These are phyloP conservation scores for Oryza glumipatula DNA, from an alignment of 176 grass and related monocot genomes.

Conservation along the genomic window DNA sequence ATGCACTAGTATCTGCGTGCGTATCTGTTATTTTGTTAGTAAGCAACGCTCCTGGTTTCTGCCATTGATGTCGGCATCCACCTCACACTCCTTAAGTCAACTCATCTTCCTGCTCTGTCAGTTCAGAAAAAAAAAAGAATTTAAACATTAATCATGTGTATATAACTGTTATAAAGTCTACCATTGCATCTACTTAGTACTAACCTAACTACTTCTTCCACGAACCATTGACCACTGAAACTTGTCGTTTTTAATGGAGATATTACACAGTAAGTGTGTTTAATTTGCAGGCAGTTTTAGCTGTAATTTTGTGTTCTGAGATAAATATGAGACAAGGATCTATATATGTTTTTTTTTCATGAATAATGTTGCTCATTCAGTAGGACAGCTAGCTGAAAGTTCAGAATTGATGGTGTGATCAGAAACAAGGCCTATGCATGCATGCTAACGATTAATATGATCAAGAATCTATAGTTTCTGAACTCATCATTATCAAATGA, in stretches of 20 bases:
- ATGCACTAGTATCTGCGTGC: neutral
- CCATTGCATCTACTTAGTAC: neutral
- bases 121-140: neutral
- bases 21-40: neutral
- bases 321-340: no score
- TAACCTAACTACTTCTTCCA: neutral
- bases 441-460: neutral
- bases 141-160: neutral
- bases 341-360: neutral
- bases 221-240: neutral
- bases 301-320: neutral
- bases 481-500: neutral
- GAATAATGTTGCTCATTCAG: neutral
- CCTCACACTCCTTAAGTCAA: slow-evolving; percentile 37
- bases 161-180: neutral
- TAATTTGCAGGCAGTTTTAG: neutral
- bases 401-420: neutral
- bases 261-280: neutral
- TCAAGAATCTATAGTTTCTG: neutral
- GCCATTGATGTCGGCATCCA: slow-evolving; percentile 19
- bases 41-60: neutral
- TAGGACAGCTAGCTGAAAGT: neutral
- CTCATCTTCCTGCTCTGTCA: slow-evolving; percentile 32
- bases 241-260: neutral
- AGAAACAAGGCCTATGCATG: neutral